Evolutionary conservation across 228 moss, liverwort and hornwort genomes (phyloP).

Genomic region (Sphagnum fallax): DNA sequence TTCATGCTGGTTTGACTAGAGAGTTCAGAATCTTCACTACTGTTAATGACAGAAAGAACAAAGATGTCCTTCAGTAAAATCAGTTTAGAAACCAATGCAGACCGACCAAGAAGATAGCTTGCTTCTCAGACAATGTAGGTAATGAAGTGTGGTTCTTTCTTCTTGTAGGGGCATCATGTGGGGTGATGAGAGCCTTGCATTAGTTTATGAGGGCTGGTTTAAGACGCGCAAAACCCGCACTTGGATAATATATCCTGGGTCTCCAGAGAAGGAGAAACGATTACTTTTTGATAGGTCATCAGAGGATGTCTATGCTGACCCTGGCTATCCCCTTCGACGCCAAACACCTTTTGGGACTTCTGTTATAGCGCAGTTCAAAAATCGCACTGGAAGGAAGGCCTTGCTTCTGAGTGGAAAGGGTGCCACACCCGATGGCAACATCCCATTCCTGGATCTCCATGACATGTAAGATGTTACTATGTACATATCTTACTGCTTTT

Average conservation of each 20-base stretch:
- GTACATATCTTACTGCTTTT: neutral
- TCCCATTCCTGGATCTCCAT: slow-evolving; percentile 83
- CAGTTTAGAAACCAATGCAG: too few species aligned
- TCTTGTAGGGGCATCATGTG: slow-evolving; percentile 64
- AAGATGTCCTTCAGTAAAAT: too few species aligned
- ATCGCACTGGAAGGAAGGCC: slow-evolving; percentile 50
- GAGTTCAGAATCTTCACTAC: too few species aligned
- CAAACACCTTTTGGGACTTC: slow-evolving; percentile 61
- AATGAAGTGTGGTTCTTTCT: neutral
- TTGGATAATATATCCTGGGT: slow-evolving; percentile 70
- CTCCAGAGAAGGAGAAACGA: slow-evolving; percentile 41
- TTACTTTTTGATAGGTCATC: slow-evolving; percentile 78
- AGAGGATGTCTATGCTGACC: slow-evolving; percentile 93
- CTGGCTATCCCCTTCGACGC: slow-evolving; percentile 81
- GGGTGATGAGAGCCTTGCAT: slow-evolving; percentile 72
- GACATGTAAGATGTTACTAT: slow-evolving; percentile 52
- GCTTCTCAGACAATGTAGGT: too few species aligned
- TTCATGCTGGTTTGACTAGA: too few species aligned
- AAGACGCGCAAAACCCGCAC: slow-evolving; percentile 78
- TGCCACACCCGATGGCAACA: slow-evolving; percentile 85
- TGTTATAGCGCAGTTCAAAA: slow-evolving; percentile 68
- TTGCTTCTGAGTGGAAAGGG: slow-evolving; percentile 84
- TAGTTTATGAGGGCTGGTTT: slow-evolving; percentile 92
- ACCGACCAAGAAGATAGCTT: too few species aligned
- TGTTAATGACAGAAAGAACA: too few species aligned